Evolutionary conservation across 2,329 filamentous ascomycete species (phyloP).

Genomic region (Fusarium haematococcum): DNA sequence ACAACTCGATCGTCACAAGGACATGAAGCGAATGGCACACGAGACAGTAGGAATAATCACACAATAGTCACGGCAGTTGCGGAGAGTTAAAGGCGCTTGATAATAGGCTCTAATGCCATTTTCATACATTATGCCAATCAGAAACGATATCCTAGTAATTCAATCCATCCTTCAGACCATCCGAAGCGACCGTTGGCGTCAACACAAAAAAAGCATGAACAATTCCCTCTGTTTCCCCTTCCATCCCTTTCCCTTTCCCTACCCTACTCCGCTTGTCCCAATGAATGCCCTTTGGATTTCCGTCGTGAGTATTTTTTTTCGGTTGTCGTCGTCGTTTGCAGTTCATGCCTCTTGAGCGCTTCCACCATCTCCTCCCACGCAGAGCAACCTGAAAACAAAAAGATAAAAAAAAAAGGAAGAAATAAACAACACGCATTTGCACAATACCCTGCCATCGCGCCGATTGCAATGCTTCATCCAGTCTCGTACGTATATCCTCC

Average conservation of each 20-base stretch:
- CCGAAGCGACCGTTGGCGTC: slow-evolving; percentile 16
- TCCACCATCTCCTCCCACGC: slow-evolving; percentile 22
- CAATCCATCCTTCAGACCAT: not conserved
- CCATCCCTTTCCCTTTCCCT: slow-evolving; percentile 6
- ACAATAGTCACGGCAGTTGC: not conserved
- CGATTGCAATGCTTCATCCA: slow-evolving; percentile 42
- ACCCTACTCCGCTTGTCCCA: slow-evolving; percentile 30
- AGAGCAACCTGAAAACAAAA: slow-evolving; percentile 40
- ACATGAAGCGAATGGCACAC: slow-evolving; percentile 13
- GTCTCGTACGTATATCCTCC: slow-evolving; percentile 25
- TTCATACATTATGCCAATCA: slow-evolving; percentile 41
- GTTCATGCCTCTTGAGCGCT: slow-evolving; percentile 31
- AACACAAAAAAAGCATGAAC: slow-evolving; percentile 23
- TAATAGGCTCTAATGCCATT: slow-evolving; percentile 35
- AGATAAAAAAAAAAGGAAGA: not conserved
- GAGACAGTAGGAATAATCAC: not conserved
- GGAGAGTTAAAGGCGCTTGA: slow-evolving; percentile 6
- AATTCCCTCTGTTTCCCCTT: slow-evolving; percentile 1
- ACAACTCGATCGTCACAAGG: slow-evolving; percentile 33
- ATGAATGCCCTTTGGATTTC: slow-evolving; percentile 27
- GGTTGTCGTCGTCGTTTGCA: slow-evolving; percentile 34
- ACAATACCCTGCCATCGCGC: slow-evolving; percentile 39
- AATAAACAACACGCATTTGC: slow-evolving; percentile 10
- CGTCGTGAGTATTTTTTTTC: slow-evolving; percentile 35
- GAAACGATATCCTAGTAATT: slow-evolving; percentile 41